These are phyloP conservation scores for Angomonas ambiguus DNA, from an alignment of 208 protist genomes.

Conservation along the genomic window DNA sequence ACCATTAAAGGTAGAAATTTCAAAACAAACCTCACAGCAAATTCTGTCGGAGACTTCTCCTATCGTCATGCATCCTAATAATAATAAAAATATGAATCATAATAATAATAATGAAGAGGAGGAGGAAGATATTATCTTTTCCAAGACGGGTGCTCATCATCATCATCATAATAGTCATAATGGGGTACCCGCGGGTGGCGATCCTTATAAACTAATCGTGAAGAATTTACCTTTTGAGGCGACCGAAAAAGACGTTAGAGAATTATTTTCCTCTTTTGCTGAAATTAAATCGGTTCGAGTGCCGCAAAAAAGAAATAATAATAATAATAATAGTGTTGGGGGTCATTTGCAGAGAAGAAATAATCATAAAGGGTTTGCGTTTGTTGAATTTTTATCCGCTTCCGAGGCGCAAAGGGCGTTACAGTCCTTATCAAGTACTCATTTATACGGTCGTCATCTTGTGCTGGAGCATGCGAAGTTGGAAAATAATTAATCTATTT, in stretches of 20 bases:
- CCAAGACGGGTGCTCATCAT: background rate
- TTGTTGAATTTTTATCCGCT: conserved; percentile 97
- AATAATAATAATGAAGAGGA: conserved; percentile 22
- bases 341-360: conserved; percentile 79
- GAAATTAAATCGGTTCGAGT: conserved; percentile 95
- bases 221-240: conserved; percentile 99
- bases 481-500: conserved; percentile 29
- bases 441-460: conserved; percentile 97
- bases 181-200: conserved; percentile 65
- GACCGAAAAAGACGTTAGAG: conserved; percentile 92
- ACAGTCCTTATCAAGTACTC: conserved; percentile 89
- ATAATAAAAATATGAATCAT: conserved; percentile 10
- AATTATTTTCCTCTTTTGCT: conserved; percentile 95
- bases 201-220: conserved; percentile 94
- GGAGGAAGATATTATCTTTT: conserved; percentile 5
- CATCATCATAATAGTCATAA: background rate
- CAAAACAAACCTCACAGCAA: conserved; percentile 28
- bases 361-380: conserved; percentile 96
- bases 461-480: conserved; percentile 95
- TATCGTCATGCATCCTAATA: background rate
- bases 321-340: conserved; percentile 34
- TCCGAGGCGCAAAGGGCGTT: conserved; percentile 93
- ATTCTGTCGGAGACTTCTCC: conserved; percentile 13
- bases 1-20: background rate
- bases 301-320: conserved; percentile 87